Percentiles rank a stretch among this genome's conserved stretches.
Evolutionary conservation across 2,329 filamentous ascomycete genomes (phyloP).

Genomic region (Fusarium pilosicola): DNA sequence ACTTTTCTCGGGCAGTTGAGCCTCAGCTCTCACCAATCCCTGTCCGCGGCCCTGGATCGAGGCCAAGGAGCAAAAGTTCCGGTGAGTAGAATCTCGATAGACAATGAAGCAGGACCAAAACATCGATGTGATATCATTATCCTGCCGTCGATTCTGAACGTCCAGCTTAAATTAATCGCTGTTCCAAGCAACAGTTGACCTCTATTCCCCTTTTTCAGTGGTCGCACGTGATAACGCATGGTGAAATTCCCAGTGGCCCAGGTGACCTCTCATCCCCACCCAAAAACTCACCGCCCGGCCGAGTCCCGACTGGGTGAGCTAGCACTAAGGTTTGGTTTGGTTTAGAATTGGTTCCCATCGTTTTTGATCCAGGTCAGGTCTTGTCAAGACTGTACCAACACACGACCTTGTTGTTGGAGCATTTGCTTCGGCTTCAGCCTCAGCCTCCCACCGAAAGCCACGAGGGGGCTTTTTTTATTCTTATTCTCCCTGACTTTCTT

Average conservation of each 20-base stretch:
- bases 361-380: neutral
- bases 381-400: constrained; percentile 11
- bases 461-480: constrained; percentile 2
- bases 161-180: neutral
- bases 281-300: constrained; percentile 41
- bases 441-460: neutral
- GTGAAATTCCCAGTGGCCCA: constrained; percentile 41
- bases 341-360: constrained; percentile 2
- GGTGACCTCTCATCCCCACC: constrained; percentile 43
- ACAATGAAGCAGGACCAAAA: neutral
- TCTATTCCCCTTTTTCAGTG: neutral
- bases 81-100: neutral
- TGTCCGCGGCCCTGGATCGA: constrained; percentile 10
- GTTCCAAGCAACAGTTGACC: neutral
- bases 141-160: neutral
- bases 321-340: constrained; percentile 14
- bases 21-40: constrained; percentile 16
- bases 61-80: constrained; percentile 25
- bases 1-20: constrained; percentile 13
- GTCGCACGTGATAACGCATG: constrained; percentile 36
- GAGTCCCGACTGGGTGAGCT: constrained; percentile 37
- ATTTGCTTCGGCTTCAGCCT: constrained; percentile 35
- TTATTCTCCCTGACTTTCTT: neutral
- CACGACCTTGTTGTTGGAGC: constrained; percentile 23
- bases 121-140: constrained; percentile 14